Conservation (phyloP, 441 rosid species). For the Jatropha multifida region DNA sequence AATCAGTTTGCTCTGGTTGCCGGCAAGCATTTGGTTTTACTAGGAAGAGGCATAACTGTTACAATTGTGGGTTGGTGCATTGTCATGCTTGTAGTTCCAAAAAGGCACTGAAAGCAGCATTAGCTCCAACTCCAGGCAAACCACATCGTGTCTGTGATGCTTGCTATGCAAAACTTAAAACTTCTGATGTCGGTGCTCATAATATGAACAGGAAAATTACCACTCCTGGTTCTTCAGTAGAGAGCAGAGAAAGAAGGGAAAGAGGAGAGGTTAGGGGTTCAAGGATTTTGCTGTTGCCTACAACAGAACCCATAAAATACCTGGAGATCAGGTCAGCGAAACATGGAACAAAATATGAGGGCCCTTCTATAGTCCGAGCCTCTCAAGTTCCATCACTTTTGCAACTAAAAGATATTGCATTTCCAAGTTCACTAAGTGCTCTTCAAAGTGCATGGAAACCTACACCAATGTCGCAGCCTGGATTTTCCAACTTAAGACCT, state of each 20-base stretch:
- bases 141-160: conserved; percentile 95
- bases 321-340: conserved; percentile 55
- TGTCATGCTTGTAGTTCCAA: conserved; percentile 97
- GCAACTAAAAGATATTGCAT: conserved; percentile 68
- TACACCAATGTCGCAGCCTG: conserved; percentile 24
- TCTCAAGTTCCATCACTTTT: conserved; percentile 75
- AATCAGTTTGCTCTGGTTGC: conserved; percentile 86
- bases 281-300: conserved; percentile 52
- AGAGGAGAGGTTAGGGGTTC: conserved; percentile 52
- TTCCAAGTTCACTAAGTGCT: conserved; percentile 65
- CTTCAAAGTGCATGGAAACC: conserved; percentile 69
- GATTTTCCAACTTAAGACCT: conserved; percentile 43
- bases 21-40: conserved; percentile 92
- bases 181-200: conserved; percentile 53
- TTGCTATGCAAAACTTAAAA: conserved; percentile 80
- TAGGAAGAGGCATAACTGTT: conserved; percentile 84
- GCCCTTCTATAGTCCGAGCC: conserved; percentile 51
- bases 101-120: conserved; percentile 84
- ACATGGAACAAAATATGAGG: conserved; percentile 49
- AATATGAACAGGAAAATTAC: conserved; percentile 41
- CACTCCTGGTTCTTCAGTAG: conserved; percentile 49
- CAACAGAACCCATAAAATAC: conserved; percentile 55
- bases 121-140: conserved; percentile 95
- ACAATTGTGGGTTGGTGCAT: conserved; percentile 86
- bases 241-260: conserved; percentile 50